These are phyloP conservation scores for Starmerella cellae DNA, from an alignment of 805 yeast genomes.

Conservation along the genomic window DNA sequence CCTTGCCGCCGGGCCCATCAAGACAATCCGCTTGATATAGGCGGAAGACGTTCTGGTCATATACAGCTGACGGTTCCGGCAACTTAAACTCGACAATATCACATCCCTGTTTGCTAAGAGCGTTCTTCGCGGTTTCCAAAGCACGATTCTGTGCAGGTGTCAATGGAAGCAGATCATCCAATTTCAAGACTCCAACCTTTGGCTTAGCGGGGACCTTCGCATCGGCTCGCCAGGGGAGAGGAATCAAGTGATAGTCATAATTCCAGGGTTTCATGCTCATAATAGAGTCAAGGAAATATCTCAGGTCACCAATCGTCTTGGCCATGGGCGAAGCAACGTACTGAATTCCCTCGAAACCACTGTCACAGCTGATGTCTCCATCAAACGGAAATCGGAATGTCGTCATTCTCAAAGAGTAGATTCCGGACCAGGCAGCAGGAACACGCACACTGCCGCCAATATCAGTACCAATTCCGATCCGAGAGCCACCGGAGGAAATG, in stretches of 20 bases:
- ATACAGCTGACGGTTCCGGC: slow-evolving; percentile 39
- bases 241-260: slow-evolving; percentile 33
- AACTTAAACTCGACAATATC: slow-evolving; percentile 35
- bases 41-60: slow-evolving; percentile 45
- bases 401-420: slow-evolving; percentile 40
- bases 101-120: slow-evolving; percentile 32
- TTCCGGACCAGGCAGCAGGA: slow-evolving; percentile 43
- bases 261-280: slow-evolving; percentile 44
- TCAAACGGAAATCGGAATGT: slow-evolving; percentile 37
- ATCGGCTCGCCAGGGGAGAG: slow-evolving; percentile 39
- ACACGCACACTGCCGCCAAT: slow-evolving; percentile 45
- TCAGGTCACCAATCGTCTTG: slow-evolving; percentile 37
- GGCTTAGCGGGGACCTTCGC: slow-evolving; percentile 30
- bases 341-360: slow-evolving; percentile 34
- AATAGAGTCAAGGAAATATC: slow-evolving; percentile 35
- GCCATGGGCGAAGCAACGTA: slow-evolving; percentile 31
- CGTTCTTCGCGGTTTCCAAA: slow-evolving; percentile 29
- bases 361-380: slow-evolving; percentile 31
- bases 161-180: slow-evolving; percentile 39
- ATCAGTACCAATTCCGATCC: slow-evolving; percentile 44
- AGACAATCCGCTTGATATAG: slow-evolving; percentile 37
- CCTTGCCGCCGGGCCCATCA: slow-evolving; percentile 20
- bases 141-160: slow-evolving; percentile 37
- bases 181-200: slow-evolving; percentile 37
- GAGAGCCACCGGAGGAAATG: slow-evolving; percentile 35